phyloP scores from a whole-genome alignment of 352 stramenopile genomes.

The Globisporangium okanoganense region DNA sequence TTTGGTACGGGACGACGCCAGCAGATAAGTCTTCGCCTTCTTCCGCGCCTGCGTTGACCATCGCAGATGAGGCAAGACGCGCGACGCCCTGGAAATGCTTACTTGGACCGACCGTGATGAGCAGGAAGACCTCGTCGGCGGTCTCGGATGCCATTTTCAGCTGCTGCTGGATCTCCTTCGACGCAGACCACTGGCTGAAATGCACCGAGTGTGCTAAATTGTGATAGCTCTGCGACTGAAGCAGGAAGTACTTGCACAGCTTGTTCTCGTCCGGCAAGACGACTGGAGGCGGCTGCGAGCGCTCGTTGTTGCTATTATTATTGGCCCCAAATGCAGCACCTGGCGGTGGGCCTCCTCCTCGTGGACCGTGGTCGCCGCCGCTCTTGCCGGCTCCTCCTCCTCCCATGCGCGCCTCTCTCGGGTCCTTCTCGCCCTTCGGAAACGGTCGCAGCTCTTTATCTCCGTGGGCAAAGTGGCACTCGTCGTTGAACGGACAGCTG shows the following conservation, averaged over 20 bases:
- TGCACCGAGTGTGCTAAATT: constrained; percentile 83
- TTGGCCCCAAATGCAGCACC: constrained; percentile 6
- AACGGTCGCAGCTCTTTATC: constrained; percentile 90
- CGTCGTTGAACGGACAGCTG: constrained; percentile 94
- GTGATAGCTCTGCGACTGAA: constrained; percentile 78
- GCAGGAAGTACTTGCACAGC: constrained; percentile 77
- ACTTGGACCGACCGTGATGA: constrained; percentile 66
- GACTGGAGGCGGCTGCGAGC: constrained; percentile 15
- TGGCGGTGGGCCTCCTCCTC: neutral
- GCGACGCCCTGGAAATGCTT: constrained; percentile 81
- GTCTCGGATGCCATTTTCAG: constrained; percentile 74
- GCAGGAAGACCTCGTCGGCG: constrained; percentile 78
- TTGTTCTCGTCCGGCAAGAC: constrained; percentile 71
- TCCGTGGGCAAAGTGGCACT: constrained; percentile 97
- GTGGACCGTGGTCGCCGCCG: constrained; percentile 12
- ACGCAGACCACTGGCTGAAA: constrained; percentile 59
- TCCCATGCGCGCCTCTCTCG: constrained; percentile 23
- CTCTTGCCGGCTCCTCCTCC: neutral
- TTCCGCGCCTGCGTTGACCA: constrained; percentile 30
- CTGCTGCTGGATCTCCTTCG: constrained; percentile 41
- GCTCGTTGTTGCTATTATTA: neutral
- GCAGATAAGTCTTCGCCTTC: constrained; percentile 51
- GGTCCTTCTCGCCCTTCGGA: constrained; percentile 70
- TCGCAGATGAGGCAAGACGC: constrained; percentile 29
- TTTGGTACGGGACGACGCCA: constrained; percentile 55